phyloP scores from a whole-genome alignment of 257 asterid genomes.

The Nicotiana obtusifolia region DNA sequence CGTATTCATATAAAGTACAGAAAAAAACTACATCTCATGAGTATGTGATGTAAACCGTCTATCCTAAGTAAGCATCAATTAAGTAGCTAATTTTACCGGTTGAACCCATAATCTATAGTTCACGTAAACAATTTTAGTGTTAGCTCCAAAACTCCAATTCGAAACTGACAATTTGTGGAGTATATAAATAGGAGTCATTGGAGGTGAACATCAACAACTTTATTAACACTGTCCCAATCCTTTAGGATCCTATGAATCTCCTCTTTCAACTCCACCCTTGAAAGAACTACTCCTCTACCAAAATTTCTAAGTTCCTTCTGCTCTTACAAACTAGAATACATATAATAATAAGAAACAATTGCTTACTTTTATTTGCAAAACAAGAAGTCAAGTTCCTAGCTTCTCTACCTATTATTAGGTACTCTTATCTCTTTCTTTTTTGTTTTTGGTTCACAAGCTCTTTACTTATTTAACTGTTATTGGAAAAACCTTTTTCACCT shows the following conservation, averaged over 20 bases:
- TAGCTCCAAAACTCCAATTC: too few species aligned
- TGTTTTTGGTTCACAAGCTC: background rate
- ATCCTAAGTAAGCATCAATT: too few species aligned
- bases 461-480: background rate
- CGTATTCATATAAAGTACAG: too few species aligned
- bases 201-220: conserved; percentile 9
- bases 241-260: conserved; percentile 8
- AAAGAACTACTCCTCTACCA: background rate
- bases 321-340: background rate
- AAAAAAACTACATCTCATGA: too few species aligned
- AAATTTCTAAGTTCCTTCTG: background rate
- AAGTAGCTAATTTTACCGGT: too few species aligned
- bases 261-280: background rate
- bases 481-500: background rate
- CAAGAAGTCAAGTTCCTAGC: background rate
- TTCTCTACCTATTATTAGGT: background rate
- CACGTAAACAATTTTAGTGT: too few species aligned
- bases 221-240: conserved; percentile 4
- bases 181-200: background rate
- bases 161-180: too few species aligned
- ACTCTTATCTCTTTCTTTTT: background rate
- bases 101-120: too few species aligned
- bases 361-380: background rate
- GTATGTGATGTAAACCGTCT: rapidly evolving
- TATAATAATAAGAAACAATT: background rate